Evolutionary conservation across 495 filamentous ascomycete species (phyloP).

Genomic region (Chaetomium tenue): DNA sequence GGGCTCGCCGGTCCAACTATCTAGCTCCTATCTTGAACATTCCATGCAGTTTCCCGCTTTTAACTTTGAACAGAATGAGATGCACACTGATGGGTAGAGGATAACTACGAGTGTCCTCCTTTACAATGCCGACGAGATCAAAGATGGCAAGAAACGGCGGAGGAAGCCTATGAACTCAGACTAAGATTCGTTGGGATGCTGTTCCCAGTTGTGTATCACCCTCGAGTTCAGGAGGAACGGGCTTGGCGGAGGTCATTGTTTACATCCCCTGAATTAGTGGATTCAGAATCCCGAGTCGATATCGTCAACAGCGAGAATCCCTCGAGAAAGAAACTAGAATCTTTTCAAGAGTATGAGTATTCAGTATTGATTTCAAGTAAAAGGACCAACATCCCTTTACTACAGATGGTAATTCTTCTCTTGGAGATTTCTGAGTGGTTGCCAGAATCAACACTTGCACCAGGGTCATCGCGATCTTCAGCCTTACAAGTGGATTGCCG

Average conservation of each 20-base stretch:
- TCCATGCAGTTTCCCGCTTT: conserved; percentile 73
- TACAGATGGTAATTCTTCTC: neutral
- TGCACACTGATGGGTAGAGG: conserved; percentile 87
- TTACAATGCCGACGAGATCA: conserved; percentile 67
- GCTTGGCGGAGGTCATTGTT: conserved; percentile 12
- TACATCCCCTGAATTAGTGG: neutral
- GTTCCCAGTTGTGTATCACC: too few relatives aligned
- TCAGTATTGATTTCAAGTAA: neutral
- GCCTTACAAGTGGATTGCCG: conserved; percentile 11
- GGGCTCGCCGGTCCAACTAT: too few relatives aligned
- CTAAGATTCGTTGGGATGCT: too few relatives aligned
- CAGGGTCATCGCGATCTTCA: neutral
- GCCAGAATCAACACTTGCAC: neutral
- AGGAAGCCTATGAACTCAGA: conserved; percentile 57
- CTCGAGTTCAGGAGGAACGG: neutral
- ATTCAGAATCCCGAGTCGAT: too few relatives aligned
- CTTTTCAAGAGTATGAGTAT: neutral
- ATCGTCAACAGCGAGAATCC: neutral
- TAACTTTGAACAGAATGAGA: conserved; percentile 90
- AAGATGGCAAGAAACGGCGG: conserved; percentile 69
- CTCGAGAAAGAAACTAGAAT: neutral
- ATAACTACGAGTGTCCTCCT: conserved; percentile 71
- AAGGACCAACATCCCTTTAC: neutral
- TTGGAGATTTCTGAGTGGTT: neutral
- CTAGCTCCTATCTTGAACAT: conserved; percentile 71